Evolutionary conservation across 2,329 filamentous ascomycete genomes (phyloP), one percentile per base, ranked within the genome.

Genomic region (Chaetomium globosum): DNA sequence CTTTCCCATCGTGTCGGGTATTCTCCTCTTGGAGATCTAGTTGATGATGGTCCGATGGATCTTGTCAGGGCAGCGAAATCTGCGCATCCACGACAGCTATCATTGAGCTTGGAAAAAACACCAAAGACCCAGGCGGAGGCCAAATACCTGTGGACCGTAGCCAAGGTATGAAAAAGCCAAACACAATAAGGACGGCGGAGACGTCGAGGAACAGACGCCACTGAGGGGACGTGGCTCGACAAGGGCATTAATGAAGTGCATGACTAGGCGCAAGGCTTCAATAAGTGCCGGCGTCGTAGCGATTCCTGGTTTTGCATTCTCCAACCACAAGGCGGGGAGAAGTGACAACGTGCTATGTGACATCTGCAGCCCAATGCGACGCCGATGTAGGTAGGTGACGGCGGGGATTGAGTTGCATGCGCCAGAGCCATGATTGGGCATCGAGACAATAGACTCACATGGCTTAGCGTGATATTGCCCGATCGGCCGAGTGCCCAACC

Each of bases 281-380:
- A 33, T 19, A 58, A 5, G 28, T 31, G 43, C 33, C 39, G 30
- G n/a, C 39, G 54, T 23, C 10, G 33, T 13, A 21, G 31, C 30
- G 26, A 16, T 19, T 19, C 39, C 16, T 0, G 13, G 16, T 19
- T 43, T n/a, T 43, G 48, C 52, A 36, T 55, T 59, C 58, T 58
- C 61, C 67, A 65, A 65, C 65, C 58, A 60, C 48, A 19, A 33
- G 21, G 16, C 49, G 6, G 21, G 26, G 39, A 28, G 12, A 4
- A 26, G 39, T 28, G 61, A n/a, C 61, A 57, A 36, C 46, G 63
- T 63, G 66, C 28, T 39, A 28, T 36, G 57, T 67, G 63, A 65
- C 65, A 66, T 46, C 65, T 68, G 67, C 69, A 67, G 66, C 67
- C 67, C 67, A 67, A 68, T 67, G 64, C 62, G 31, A 36, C 63